Evolutionary conservation across 192 early-diverging fungal genomes (phyloP), one percentile per base, ranked within the genome.

Genomic region (Entophlyctis luteolus): DNA sequence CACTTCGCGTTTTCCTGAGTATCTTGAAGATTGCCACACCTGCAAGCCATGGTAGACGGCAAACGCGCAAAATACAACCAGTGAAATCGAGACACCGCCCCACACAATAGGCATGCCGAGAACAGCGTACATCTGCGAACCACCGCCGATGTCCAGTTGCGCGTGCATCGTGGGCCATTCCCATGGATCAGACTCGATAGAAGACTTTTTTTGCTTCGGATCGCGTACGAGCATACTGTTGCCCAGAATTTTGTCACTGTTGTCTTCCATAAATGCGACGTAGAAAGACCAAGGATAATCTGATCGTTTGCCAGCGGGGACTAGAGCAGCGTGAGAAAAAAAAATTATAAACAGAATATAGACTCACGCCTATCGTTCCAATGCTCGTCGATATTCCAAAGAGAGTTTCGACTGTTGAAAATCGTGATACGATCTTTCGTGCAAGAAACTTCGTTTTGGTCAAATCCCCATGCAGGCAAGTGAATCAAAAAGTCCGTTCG

Each of bases 341-440:
- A 53, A 57, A 16, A 35, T 57, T 35, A 36, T 50, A 62, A 33
- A 39, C 55, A 5, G 28, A 29, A 31, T 33, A 27, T 18, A 66
- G 35, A 36, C 58, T 35, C 78, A 91, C 89, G 77, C 58, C 79
- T 81, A 0, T 83, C 75, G 74, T 99, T 90, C 73, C 75, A 75
- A 65, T 99, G 90, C 62, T 83, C 77, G 78, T 99, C 97, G 53
- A 99, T 72, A 80, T 96, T 97, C 97, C 97, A 99, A 65, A 90
- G 77, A 29, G 86, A 85, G 54, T 86, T 80, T 14, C 32, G 39
- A 55, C 72, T 72, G 29, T 62, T 54, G 2, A 48, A 36, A 32
- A 39, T 20, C 18, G 80, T 76, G 47, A 85, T 85, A n/a, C 78
- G 73, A 54, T 94, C 88, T 8, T 6, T 18, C 2, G 20, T 49